Evolutionary conservation across 225 moss, liverwort and hornwort genomes (phyloP).

Genomic region (Polytrichum formosum): DNA sequence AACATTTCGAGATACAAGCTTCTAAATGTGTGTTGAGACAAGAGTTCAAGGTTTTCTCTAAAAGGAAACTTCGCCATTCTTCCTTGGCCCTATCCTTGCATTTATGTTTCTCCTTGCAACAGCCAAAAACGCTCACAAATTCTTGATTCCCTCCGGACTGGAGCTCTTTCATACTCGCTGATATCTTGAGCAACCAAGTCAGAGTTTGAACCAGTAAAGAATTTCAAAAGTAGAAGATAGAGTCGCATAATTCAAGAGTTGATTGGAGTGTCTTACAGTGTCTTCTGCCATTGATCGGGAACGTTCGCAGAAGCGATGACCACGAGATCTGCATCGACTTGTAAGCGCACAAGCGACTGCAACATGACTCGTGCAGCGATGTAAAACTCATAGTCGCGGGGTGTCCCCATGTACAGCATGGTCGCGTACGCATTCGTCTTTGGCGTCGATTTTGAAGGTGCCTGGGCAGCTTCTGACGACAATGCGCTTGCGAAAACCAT

Average conservation of each 20-base stretch:
- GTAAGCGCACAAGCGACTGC: slow-evolving; percentile 62
- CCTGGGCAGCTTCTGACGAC: slow-evolving; percentile 31
- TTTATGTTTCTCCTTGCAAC: neutral
- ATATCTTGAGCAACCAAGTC: neutral
- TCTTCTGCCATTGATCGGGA: slow-evolving; percentile 70
- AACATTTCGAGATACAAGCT: too few species aligned
- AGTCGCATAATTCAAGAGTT: neutral
- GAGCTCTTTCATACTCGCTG: neutral
- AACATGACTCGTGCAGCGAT: slow-evolving; percentile 86
- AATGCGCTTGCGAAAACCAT: slow-evolving; percentile 13
- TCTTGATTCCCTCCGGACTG: neutral
- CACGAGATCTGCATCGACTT: slow-evolving; percentile 87
- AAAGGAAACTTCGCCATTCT: too few species aligned
- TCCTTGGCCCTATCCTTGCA: neutral
- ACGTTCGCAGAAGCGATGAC: slow-evolving; percentile 81
- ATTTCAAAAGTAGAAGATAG: neutral
- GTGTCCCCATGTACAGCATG: slow-evolving; percentile 97
- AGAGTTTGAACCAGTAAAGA: neutral
- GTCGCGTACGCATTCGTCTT: slow-evolving; percentile 86
- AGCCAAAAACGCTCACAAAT: neutral
- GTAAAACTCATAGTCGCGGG: slow-evolving; percentile 96
- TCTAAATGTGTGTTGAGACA: too few species aligned
- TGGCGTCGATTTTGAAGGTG: slow-evolving; percentile 36
- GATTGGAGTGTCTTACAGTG: slow-evolving; percentile 45
- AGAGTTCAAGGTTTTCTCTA: too few species aligned